Base-by-base conservation (phyloP, 192 early-diverging fungal species). In the Thoreauomyces humboldtii region DNA sequence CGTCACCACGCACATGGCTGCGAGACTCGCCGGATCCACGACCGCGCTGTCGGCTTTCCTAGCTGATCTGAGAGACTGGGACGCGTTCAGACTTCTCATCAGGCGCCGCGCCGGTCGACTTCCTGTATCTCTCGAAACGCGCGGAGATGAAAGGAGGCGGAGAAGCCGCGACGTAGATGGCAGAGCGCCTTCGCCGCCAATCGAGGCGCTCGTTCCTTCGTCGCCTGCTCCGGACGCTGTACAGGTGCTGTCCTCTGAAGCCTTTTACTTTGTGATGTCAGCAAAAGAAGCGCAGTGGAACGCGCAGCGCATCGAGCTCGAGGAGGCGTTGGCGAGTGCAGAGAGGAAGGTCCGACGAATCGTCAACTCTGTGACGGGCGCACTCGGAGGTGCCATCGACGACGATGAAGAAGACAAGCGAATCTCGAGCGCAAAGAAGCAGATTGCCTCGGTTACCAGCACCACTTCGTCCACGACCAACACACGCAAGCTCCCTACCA, bases 61-160 rank as follows among this genome's bases (percentile, higher is more conserved):
- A 25, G 69, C 69, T 7, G 69, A 71, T 50, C 54, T 71, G 2
- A 35, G 69, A 24, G 69, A 71, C 44, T 71, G 69, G 69, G 69
- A 71, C 31, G 69, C 69, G 6, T 71, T 65, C 31, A 19, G 69
- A 44, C 36, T 71, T 25, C 22, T 71, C 52, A 63, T 65, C 17
- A 52, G 64, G n/a, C 41, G 69, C 32, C 61, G 56, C 12, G 35
- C 64, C 4, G 64, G 64, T 5, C 6, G 64, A 24, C 22, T 66
- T 19, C 64, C 64, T 5, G 33, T 42, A 12, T 21, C 42, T 2
- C 51, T 53, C 19, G 53, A 24, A 5, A 32, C 51, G 27, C 64
- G 52, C 15, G 55, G 55, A 15, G 34, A 57, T 3, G 55, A 57
- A 36, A 15, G 35, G 55, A 14, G 55, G 35, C 15, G 33, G n/a